These are phyloP conservation scores for Austropuccinia psidii DNA, from an alignment of 1,284 basidiomycete species.

Conservation along the genomic window DNA sequence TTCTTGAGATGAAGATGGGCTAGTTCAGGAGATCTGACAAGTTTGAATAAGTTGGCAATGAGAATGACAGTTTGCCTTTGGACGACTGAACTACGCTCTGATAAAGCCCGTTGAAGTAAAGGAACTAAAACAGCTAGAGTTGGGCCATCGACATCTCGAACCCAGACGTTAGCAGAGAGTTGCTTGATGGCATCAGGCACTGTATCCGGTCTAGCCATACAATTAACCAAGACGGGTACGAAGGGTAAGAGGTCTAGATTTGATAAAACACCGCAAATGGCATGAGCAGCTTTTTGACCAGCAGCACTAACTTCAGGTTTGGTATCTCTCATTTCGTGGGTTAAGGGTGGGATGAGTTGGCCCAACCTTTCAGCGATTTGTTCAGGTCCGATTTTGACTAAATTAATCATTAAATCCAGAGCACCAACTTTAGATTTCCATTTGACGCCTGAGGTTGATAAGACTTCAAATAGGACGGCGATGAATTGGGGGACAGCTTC, in stretches of 20 bases:
- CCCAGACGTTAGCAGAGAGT: conserved; percentile 87
- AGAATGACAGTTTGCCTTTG: conserved; percentile 79
- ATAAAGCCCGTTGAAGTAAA: conserved; percentile 80
- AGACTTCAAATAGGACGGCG: conserved; percentile 60
- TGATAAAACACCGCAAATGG: conserved; percentile 81
- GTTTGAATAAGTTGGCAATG: conserved; percentile 94
- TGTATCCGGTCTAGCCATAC: conserved; percentile 72
- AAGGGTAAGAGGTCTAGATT: conserved; percentile 90
- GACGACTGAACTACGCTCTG: conserved; percentile 77
- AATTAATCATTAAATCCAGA: conserved; percentile 55
- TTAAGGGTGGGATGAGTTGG: conserved; percentile 74
- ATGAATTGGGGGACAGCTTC: conserved; percentile 65
- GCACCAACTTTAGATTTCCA: conserved; percentile 95
- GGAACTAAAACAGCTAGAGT: conserved; percentile 94
- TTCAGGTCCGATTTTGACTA: conserved; percentile 53
- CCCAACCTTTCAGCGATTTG: conserved; percentile 78
- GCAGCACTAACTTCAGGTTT: conserved; percentile 85
- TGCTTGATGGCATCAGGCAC: conserved; percentile 94
- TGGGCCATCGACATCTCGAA: conserved; percentile 92
- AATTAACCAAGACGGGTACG: conserved; percentile 73
- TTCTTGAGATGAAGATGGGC: conserved; percentile 82
- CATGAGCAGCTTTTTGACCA: conserved; percentile 85
- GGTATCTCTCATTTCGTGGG: conserved; percentile 91
- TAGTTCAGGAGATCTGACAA: conserved; percentile 83
- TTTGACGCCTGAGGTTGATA: conserved; percentile 66